A percentile compares a stretch with the other conserved stretches of the same genome.
phyloP scores from a whole-genome alignment of 225 moss, liverwort and hornwort species.

The Asterella californica region DNA sequence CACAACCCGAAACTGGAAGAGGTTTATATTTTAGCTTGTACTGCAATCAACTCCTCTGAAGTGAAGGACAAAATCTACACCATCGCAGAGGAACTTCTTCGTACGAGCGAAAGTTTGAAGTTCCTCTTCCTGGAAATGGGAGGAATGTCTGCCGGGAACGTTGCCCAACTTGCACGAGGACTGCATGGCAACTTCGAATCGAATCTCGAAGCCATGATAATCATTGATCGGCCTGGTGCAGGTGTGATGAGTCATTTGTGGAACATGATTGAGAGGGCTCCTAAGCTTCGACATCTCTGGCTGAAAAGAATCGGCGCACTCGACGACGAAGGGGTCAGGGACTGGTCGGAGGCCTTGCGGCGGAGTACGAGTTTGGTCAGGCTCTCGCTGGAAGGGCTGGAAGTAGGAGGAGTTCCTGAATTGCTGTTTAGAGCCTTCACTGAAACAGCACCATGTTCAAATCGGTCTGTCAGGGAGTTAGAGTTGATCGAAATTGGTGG shows the following conservation, averaged over 20 bases:
- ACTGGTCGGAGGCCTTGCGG: not conserved
- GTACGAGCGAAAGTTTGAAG: not conserved
- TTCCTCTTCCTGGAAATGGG: slow-evolving; percentile 7
- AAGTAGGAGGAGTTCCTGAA: not conserved
- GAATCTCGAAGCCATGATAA: not conserved
- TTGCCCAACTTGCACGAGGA: not conserved
- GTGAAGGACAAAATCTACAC: slow-evolving; percentile 7
- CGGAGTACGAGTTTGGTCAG: not conserved
- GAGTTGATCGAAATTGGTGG: not conserved
- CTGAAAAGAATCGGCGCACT: not conserved
- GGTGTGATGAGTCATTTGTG: not conserved
- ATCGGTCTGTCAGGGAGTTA: not conserved
- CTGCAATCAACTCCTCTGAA: not conserved
- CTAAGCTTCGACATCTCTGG: slow-evolving; percentile 7
- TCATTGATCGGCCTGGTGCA: not conserved
- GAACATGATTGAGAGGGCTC: not conserved
- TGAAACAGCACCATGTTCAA: not conserved
- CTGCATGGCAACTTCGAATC: not conserved
- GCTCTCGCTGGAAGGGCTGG: not conserved
- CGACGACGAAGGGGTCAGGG: not conserved
- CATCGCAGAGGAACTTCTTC: not conserved
- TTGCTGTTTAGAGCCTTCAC: not conserved
- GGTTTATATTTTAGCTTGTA: not conserved
- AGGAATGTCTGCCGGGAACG: not conserved
- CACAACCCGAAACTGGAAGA: not conserved